phyloP scores from a whole-genome alignment of 2,329 filamentous ascomycete genomes.

The Botrytis galanthina region DNA sequence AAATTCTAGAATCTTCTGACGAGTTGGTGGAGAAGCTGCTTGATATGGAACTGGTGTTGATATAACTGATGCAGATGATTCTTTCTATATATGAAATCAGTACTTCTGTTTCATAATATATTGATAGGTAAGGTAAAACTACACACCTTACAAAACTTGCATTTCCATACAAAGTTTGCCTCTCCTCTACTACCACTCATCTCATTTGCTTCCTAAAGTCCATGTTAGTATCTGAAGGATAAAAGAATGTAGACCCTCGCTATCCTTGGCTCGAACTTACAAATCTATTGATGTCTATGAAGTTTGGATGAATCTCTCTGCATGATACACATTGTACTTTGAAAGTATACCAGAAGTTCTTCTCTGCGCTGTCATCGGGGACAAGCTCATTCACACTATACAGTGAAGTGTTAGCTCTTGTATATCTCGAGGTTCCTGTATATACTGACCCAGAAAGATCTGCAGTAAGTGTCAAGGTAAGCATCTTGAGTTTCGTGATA shows the following conservation, averaged over 20 bases:
- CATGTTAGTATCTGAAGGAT: neutral
- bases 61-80: slow-evolving; percentile 83
- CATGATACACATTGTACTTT: slow-evolving; percentile 98
- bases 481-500: slow-evolving; percentile 47
- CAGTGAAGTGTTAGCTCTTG: slow-evolving; percentile 13
- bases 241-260: too few relatives aligned
- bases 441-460: slow-evolving; percentile 64
- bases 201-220: slow-evolving; percentile 74
- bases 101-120: neutral
- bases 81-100: slow-evolving; percentile 53
- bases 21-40: slow-evolving; percentile 68
- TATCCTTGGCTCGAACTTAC: slow-evolving; percentile 45
- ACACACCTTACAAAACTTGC: slow-evolving; percentile 91
- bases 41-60: slow-evolving; percentile 69
- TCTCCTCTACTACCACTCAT: slow-evolving; percentile 91
- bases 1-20: slow-evolving; percentile 79
- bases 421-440: neutral
- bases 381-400: slow-evolving; percentile 83
- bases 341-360: slow-evolving; percentile 95
- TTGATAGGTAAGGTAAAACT: too few relatives aligned
- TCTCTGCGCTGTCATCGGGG: slow-evolving; percentile 76
- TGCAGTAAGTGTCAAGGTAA: slow-evolving; percentile 63
- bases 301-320: slow-evolving; percentile 84
- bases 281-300: slow-evolving; percentile 82
- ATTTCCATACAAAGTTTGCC: slow-evolving; percentile 99